These are phyloP conservation scores for Lophium mytilinum DNA, from an alignment of 495 filamentous ascomycete species.

Conservation along the genomic window DNA sequence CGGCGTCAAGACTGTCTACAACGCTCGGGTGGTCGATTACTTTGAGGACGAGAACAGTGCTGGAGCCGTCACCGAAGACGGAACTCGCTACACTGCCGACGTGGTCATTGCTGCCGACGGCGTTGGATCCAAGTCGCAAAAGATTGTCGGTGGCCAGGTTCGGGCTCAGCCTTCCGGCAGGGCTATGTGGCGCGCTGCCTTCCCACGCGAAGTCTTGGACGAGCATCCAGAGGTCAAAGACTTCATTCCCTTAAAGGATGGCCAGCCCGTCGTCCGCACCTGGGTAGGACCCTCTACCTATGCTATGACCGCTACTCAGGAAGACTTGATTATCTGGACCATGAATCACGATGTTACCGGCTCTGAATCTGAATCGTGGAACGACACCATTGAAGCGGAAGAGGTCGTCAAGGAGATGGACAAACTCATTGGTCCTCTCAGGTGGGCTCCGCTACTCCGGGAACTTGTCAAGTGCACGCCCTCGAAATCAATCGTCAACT, in stretches of 20 bases:
- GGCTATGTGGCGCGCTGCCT: constrained; percentile 48
- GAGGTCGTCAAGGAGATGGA: constrained; percentile 49
- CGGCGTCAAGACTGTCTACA: constrained; percentile 45
- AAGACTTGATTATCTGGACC: constrained; percentile 47
- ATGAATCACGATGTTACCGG: constrained; percentile 45
- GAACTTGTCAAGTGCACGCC: constrained; percentile 27
- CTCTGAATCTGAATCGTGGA: constrained; percentile 44
- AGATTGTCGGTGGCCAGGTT: constrained; percentile 49
- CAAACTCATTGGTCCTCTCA: constrained; percentile 31
- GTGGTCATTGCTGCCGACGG: constrained; percentile 60
- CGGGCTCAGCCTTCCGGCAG: constrained; percentile 42
- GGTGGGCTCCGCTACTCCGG: constrained; percentile 28
- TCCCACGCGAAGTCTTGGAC: constrained; percentile 32
- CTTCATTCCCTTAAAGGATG: constrained; percentile 38
- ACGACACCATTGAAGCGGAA: constrained; percentile 42
- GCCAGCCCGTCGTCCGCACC: constrained; percentile 30
- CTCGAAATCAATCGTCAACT: constrained; percentile 31
- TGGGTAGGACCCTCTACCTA: constrained; percentile 42
- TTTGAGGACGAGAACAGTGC: constrained; percentile 48
- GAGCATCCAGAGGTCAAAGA: constrained; percentile 31
- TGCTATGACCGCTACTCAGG: constrained; percentile 39
- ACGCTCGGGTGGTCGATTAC: constrained; percentile 50
- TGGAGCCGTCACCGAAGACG: constrained; percentile 43
- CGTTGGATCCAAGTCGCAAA: constrained; percentile 51
- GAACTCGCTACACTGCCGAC: constrained; percentile 46